Evolutionary conservation across 495 filamentous ascomycete genomes (phyloP), one percentile per base, ranked within the genome.

Genomic region (Penicillium robsamsonii): DNA sequence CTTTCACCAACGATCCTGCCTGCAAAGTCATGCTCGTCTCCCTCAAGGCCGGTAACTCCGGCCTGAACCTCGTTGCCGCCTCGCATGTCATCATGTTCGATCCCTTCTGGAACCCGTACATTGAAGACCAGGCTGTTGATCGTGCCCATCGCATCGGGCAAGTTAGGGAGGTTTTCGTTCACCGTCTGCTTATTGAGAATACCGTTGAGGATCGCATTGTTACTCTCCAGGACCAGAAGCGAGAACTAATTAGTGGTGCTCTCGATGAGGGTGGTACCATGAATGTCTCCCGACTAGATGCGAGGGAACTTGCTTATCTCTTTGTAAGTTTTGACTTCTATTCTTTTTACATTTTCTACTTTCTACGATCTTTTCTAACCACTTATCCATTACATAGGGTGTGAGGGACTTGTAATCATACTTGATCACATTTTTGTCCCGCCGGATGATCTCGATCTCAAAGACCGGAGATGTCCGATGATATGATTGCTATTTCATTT

Each of bases 41-140:
- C 12, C 79, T 97, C 38, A 91, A 91, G 50, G 93, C 93, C 0
- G 93, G 93, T 12, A 97, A 97, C 65, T 82, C 93, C 0, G 93
- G 93, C 0, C 78, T 97, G 37, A 97, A 97, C 67, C 81, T 97
- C 18, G 87, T 87, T 8, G 85, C 85, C n/a, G 93, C 93, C 0
- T 88, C 85, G 0, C 87, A 91, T 60, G 89, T 97, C 58, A 90
- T 97, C 66, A 87, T 97, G 50, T 83, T 95, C 53, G 93, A 97
- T 61, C 93, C 93, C 0, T 96, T 96, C 75, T 97, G 94, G 90
- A 97, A 97, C 57, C 92, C 93, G 0, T 96, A 87, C 66, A 87
- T 96, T 25, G 93, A 97, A 73, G 90, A 92, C 62, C 93, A 97
- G 69, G 93, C 93, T 1, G 87, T 97, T 53, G 94, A 96, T 70